phyloP scores from a whole-genome alignment of 768 basidiomycete species.

The Grammothele lineata region DNA sequence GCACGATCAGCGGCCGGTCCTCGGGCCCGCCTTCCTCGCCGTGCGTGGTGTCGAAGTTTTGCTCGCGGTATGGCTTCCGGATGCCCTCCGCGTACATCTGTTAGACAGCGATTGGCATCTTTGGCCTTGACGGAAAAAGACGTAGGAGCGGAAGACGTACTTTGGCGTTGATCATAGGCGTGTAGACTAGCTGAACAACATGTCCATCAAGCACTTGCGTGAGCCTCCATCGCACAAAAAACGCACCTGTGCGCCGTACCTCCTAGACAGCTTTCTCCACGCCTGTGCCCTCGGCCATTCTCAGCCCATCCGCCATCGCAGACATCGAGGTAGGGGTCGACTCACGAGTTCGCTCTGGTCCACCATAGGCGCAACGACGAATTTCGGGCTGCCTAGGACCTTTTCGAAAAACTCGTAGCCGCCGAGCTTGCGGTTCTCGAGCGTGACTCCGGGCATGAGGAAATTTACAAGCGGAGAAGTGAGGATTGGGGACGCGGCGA shows the following conservation, averaged over 20 bases:
- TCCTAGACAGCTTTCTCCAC: conserved; percentile 80
- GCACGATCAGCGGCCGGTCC: conserved; percentile 85
- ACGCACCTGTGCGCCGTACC: conserved; percentile 76
- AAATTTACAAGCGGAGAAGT: conserved; percentile 12
- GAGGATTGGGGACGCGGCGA: conserved; percentile 6
- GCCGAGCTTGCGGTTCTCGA: conserved; percentile 38
- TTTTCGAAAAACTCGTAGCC: conserved; percentile 85
- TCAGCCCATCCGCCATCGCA: not conserved
- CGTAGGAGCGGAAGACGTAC: conserved; percentile 29
- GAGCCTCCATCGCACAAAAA: not conserved
- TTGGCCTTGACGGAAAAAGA: too few relatives aligned
- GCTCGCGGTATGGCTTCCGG: conserved; percentile 53
- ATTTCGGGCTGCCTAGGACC: conserved; percentile 81
- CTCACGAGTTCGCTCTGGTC: conserved; percentile 94
- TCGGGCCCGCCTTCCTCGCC: conserved; percentile 80
- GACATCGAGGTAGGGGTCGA: too few relatives aligned
- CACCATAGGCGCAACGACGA: conserved; percentile 96
- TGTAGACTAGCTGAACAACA: conserved; percentile 68
- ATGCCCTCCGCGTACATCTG: conserved; percentile 60
- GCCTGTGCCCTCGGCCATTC: conserved; percentile 46
- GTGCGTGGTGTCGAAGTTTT: conserved; percentile 60
- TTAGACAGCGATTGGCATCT: not conserved
- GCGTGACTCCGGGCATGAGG: conserved; percentile 13
- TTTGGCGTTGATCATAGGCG: conserved; percentile 98
- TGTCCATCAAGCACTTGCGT: not conserved